phyloP scores from a whole-genome alignment of 169 alveolate genomes.

The Sarcocystis neurona region DNA sequence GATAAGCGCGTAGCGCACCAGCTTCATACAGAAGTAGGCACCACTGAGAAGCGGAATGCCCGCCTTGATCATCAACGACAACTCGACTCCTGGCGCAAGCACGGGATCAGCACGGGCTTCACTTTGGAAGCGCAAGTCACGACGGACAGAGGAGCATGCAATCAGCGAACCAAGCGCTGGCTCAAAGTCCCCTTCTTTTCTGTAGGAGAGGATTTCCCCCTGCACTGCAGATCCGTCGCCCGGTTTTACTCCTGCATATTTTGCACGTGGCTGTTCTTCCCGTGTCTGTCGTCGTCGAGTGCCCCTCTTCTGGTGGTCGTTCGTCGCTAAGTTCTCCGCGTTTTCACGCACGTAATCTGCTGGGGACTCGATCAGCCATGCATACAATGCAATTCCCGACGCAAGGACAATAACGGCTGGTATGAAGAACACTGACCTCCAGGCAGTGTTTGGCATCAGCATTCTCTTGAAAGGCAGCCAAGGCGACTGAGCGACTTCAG shows the following conservation, averaged over 20 bases:
- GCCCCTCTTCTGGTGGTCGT: neutral
- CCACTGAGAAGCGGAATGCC: constrained; percentile 53
- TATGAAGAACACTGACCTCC: constrained; percentile 45
- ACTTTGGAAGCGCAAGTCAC: too few relatives aligned
- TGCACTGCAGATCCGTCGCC: too few relatives aligned
- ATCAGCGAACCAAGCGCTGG: too few relatives aligned
- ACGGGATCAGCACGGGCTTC: too few relatives aligned
- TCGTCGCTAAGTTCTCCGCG: too few relatives aligned
- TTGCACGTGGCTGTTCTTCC: neutral
- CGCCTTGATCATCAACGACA: too few relatives aligned
- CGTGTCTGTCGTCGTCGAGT: neutral
- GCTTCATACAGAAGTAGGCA: constrained; percentile 71
- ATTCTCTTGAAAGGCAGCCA: neutral
- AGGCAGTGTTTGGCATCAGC: neutral
- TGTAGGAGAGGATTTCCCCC: too few relatives aligned
- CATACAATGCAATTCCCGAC: constrained; percentile 58
- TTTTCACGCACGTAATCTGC: too few relatives aligned
- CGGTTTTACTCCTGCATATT: too few relatives aligned
- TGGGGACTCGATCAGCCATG: constrained; percentile 16
- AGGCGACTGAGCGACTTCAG: constrained; percentile 53
- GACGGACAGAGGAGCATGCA: too few relatives aligned
- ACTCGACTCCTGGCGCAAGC: too few relatives aligned
- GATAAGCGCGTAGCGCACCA: constrained; percentile 70
- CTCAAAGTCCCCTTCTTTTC: too few relatives aligned
- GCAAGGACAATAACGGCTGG: constrained; percentile 58